Conservation (phyloP, 2,329 filamentous ascomycete genomes). For the Lecanicillium sp. region DNA sequence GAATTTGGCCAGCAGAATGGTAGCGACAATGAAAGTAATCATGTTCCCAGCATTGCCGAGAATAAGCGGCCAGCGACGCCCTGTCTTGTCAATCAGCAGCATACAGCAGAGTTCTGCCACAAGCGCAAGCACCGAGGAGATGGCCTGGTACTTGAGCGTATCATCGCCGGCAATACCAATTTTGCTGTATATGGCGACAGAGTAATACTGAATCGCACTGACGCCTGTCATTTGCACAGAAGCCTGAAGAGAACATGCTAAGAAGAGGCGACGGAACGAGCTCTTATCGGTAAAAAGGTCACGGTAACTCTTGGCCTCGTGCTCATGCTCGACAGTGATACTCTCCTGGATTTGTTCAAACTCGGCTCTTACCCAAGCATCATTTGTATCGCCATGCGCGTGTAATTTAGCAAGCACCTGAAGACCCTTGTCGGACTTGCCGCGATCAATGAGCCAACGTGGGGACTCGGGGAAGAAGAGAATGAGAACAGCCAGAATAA, state of each 20-base stretch:
- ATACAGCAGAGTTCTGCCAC: conserved; percentile 39
- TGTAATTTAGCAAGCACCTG: conserved; percentile 61
- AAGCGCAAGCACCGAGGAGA: conserved; percentile 46
- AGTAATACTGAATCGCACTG: conserved; percentile 68
- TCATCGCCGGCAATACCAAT: conserved; percentile 59
- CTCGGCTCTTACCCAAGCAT: conserved; percentile 65
- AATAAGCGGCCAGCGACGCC: conserved; percentile 66
- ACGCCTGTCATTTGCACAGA: conserved; percentile 64
- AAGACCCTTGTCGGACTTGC: conserved; percentile 55
- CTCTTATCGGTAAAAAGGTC: conserved; percentile 39
- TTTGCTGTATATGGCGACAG: conserved; percentile 55
- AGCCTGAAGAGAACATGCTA: conserved; percentile 62
- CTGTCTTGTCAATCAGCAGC: conserved; percentile 58
- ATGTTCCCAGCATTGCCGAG: conserved; percentile 63
- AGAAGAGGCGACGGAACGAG: conserved; percentile 62
- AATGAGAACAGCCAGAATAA: conserved; percentile 57
- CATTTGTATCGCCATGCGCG: conserved; percentile 54
- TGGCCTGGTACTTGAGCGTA: conserved; percentile 67
- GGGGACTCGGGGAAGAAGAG: conserved; percentile 61
- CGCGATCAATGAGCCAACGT: conserved; percentile 69
- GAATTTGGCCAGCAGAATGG: conserved; percentile 42
- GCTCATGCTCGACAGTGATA: conserved; percentile 57
- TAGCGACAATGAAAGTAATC: conserved; percentile 58
- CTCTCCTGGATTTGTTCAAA: conserved; percentile 60
- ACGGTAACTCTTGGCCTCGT: conserved; percentile 59